phyloP scores from a whole-genome alignment of 768 basidiomycete species.

The Phylloporus arenicola region DNA sequence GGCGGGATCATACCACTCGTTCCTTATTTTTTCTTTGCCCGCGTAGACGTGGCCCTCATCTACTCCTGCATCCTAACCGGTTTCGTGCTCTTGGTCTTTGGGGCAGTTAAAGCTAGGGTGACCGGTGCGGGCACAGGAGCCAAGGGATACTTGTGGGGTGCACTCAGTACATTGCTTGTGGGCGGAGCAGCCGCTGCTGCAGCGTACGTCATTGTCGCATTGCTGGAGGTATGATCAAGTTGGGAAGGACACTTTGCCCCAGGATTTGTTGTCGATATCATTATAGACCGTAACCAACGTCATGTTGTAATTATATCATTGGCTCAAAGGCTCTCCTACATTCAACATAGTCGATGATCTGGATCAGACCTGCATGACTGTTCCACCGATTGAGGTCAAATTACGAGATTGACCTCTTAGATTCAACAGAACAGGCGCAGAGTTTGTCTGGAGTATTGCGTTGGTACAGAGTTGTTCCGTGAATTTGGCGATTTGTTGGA shows the following conservation, averaged over 20 bases:
- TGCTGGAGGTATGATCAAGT: slow-evolving; percentile 35
- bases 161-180: slow-evolving; percentile 79
- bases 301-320: neutral
- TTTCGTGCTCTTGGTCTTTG: slow-evolving; percentile 81
- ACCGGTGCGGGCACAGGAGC: slow-evolving; percentile 71
- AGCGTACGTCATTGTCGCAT: slow-evolving; percentile 53
- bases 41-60: slow-evolving; percentile 61
- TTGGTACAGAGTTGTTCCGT: too few species aligned
- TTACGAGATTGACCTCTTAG: too few species aligned
- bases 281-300: neutral
- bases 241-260: neutral
- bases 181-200: slow-evolving; percentile 87
- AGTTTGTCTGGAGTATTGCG: too few species aligned
- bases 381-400: too few species aligned
- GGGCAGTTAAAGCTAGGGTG: slow-evolving; percentile 82
- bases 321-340: too few species aligned
- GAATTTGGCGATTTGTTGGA: too few species aligned
- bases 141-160: slow-evolving; percentile 80
- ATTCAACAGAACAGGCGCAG: too few species aligned
- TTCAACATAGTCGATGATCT: neutral
- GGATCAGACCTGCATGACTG: too few species aligned
- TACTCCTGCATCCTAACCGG: slow-evolving; percentile 81
- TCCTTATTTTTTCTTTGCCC: slow-evolving; percentile 85
- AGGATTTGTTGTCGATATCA: neutral
- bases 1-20: slow-evolving; percentile 91